A percentile compares a stretch with the other conserved stretches of the same genome.
Evolutionary conservation across 768 basidiomycete genomes (phyloP).

Genomic region (Leccinum obscurum): DNA sequence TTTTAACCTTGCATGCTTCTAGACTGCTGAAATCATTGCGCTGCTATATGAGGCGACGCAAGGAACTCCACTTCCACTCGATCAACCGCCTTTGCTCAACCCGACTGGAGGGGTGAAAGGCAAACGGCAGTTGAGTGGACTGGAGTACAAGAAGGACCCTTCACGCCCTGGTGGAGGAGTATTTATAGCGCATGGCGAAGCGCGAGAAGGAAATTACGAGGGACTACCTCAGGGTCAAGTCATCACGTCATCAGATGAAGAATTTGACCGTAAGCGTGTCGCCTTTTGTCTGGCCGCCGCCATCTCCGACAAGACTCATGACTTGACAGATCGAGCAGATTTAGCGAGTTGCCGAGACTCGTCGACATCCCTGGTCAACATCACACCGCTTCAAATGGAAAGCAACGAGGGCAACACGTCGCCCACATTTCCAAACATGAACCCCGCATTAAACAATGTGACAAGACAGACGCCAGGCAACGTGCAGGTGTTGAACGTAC

Average conservation of each 20-base stretch:
- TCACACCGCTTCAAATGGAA: constrained; percentile 48
- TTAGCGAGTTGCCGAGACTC: constrained; percentile 24
- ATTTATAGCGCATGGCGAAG: constrained; percentile 63
- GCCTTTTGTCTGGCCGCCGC: constrained; percentile 14
- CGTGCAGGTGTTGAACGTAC: constrained; percentile 76
- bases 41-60: constrained; percentile 94
- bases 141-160: constrained; percentile 78
- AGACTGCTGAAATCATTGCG: constrained; percentile 92
- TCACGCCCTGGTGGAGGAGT: constrained; percentile 86
- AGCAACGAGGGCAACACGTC: constrained; percentile 26
- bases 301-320: neutral
- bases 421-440: constrained; percentile 55
- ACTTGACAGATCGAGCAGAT: constrained; percentile 18
- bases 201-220: constrained; percentile 45
- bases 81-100: constrained; percentile 66
- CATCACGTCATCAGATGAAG: constrained; percentile 48
- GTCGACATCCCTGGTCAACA: constrained; percentile 48
- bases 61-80: constrained; percentile 54
- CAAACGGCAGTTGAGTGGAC: constrained; percentile 47
- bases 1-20: constrained; percentile 8
- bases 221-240: constrained; percentile 59
- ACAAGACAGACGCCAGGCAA: constrained; percentile 40
- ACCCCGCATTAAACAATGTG: constrained; percentile 68
- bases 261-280: constrained; percentile 49
- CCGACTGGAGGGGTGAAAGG: constrained; percentile 74